Evolutionary conservation across 1,284 basidiomycete genomes (phyloP), one percentile per base, ranked within the genome.

Genomic region (Mycosarcoma mackinlayi): DNA sequence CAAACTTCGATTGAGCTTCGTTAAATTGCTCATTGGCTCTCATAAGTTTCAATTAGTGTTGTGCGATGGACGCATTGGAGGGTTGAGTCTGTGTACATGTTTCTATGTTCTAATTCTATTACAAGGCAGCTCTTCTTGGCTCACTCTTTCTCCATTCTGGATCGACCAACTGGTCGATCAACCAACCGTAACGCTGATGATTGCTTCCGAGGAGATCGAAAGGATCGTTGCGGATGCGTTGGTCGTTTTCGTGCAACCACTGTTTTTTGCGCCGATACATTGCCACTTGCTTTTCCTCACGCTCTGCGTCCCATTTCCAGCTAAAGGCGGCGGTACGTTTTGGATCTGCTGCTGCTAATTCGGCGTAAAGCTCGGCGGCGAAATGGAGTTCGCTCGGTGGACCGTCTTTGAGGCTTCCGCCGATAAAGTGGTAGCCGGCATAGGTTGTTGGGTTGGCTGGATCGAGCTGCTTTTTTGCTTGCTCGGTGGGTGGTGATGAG

Each of bases 221-320:
- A 7, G 70, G 70, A 42, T 73, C 70, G 30, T 56, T 41, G 4
- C 49, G 11, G 28, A 73, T 73, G 9, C 64, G 30, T 1, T 58
- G 38, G 8, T 31, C 37, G 27, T 70, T 64, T 18, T 62, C 39
- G 4, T 50, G 18, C 30, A 74, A 38, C 66, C 65, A 64, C 28
- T 41, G 0, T 19, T 42, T 45, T 52, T 76, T 75, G 23, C 47
- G 34, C 4, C 18, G 51, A 37, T 73, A 75, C 75, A 76, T 75
- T 1, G 16, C 13, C 5, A 44, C 35, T 23, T 66, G 55, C 23
- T 42, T 61, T 8, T 50, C 27, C 24, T 75, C 68, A 6, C 64
- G 21, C 7, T 50, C 53, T 10, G 25, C 24, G 19, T 75, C 60
- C 75, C 75, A 76, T 13, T 58, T 62, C 41, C 50, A 59, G 13